Evolutionary conservation across 768 basidiomycete species (phyloP).

Genomic region (Boletus bicolor): DNA sequence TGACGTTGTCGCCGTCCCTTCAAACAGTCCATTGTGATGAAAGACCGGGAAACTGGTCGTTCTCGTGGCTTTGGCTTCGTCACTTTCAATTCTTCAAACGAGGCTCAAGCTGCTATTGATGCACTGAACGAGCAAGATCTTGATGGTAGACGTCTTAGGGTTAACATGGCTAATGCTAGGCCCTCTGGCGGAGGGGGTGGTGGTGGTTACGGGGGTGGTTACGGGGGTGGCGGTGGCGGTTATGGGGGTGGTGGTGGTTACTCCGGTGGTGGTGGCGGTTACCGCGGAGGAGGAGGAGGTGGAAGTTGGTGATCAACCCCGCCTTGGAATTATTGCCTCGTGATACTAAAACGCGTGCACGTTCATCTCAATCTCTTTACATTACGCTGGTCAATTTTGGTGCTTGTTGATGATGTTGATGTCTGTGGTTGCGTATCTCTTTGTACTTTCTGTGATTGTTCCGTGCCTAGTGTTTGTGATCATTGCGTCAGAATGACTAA

Average conservation of each 20-base stretch:
- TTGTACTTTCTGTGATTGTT: slow-evolving; percentile 1
- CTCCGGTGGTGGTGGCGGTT: not conserved
- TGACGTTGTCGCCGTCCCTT: slow-evolving; percentile 7
- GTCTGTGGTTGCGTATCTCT: slow-evolving; percentile 4
- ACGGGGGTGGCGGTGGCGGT: slow-evolving; percentile 3
- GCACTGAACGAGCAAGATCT: slow-evolving; percentile 49
- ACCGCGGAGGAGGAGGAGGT: not conserved
- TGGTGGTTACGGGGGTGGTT: not conserved
- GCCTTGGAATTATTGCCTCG: not conserved
- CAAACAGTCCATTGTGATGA: slow-evolving; percentile 35
- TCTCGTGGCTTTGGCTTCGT: slow-evolving; percentile 60
- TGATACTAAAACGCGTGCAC: not conserved
- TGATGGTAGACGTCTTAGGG: slow-evolving; percentile 53
- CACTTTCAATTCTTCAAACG: slow-evolving; percentile 28
- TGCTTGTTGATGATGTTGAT: slow-evolving; percentile 3
- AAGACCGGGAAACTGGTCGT: slow-evolving; percentile 56
- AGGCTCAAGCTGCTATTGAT: slow-evolving; percentile 46
- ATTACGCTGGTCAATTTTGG: not conserved
- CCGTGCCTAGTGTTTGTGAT: not conserved
- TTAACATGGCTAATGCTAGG: slow-evolving; percentile 40
- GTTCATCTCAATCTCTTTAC: not conserved
- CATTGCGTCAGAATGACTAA: not conserved
- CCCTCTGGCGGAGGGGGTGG: slow-evolving; percentile 28
- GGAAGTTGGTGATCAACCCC: slow-evolving; percentile 11
- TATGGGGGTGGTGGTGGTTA: not conserved